Percentiles rank a stretch among this genome's conserved stretches.
These are phyloP conservation scores for Sporisorium iseilematis-ciliati DNA, from an alignment of 1,284 basidiomycete genomes.

Conservation along the genomic window DNA sequence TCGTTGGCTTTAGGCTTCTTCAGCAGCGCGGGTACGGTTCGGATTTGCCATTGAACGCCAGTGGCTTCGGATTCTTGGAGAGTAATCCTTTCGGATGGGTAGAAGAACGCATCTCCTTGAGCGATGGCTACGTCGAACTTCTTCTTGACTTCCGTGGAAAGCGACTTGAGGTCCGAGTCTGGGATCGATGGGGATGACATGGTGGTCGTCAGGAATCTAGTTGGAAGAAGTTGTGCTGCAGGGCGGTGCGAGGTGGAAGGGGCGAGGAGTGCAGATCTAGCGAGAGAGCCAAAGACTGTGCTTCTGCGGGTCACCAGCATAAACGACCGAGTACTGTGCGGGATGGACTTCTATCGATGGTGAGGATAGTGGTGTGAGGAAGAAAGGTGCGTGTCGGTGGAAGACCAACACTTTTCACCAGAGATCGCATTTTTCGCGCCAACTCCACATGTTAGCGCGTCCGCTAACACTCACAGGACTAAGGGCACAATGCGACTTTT, in stretches of 20 bases:
- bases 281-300: neutral
- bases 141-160: conserved; percentile 44
- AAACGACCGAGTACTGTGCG: neutral
- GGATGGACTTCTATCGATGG: neutral
- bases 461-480: too few relatives aligned
- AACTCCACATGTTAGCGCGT: conserved; percentile 19
- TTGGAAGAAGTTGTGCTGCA: neutral
- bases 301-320: neutral
- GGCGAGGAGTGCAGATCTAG: neutral
- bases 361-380: conserved; percentile 2
- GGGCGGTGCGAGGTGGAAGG: neutral
- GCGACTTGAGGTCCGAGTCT: conserved; percentile 36
- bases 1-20: conserved; percentile 55
- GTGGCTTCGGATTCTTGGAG: conserved; percentile 27
- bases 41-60: conserved; percentile 54
- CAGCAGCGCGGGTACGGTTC: conserved; percentile 62
- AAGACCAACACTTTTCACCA: conserved; percentile 14
- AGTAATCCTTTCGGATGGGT: conserved; percentile 51
- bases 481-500: neutral
- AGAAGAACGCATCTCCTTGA: conserved; percentile 63
- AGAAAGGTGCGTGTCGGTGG: neutral
- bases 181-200: conserved; percentile 25
- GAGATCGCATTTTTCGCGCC: neutral
- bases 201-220: conserved; percentile 1
- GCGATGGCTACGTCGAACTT: conserved; percentile 53